Base-by-base conservation (phyloP, 495 filamentous ascomycete species). In the Penicillium cosmopolitanum region DNA sequence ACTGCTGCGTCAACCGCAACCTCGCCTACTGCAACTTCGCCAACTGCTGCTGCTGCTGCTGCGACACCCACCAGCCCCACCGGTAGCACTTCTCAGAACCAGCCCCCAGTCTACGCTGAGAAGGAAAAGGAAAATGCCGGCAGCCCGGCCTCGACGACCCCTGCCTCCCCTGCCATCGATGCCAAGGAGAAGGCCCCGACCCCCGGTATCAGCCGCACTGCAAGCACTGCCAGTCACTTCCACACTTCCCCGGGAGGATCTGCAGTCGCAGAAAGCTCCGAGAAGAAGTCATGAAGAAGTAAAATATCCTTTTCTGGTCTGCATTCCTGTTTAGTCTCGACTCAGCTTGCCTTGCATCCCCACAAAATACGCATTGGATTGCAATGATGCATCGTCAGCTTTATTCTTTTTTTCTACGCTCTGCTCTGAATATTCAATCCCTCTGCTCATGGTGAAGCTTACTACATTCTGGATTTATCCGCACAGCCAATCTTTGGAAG, bases 161-260 rank as follows among this genome's bases (percentile, higher is more conserved):
- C 54, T 23, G 46, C 50, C 38, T 53, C 54, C 19, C 42, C 54
- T 50, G 55, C 21, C 42, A 57, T 36, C 5, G 55, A 55, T 51
- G 50, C 60, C 5, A 61, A 52, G 53, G 55, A 56, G 12, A 28
- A 47, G 25, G 50, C 31, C 36, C 59, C 63, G 18, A 61, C 56
- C 19, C 50, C 62, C 10, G 36, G 62, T 34, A 13, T 68, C 6
- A 68, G 57, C 50, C 72, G 72, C 23, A 69, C 65, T n/a, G 56
- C 57, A 9, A 75, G 71, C 52, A 66, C 70, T 4, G 58, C 62
- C 1, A 71, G 68, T 35, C 70, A 75, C 60, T 72, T 68, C 59
- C 65, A 73, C 52, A 66, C 53, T 9, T 63, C 71, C 11, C 66
- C 69, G 9, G 69, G 69, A 15, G 67, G 69, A 13, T 57, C 68